These are phyloP conservation scores for Yueomyces sp. DNA, from an alignment of 805 yeast genomes.

Conservation along the genomic window DNA sequence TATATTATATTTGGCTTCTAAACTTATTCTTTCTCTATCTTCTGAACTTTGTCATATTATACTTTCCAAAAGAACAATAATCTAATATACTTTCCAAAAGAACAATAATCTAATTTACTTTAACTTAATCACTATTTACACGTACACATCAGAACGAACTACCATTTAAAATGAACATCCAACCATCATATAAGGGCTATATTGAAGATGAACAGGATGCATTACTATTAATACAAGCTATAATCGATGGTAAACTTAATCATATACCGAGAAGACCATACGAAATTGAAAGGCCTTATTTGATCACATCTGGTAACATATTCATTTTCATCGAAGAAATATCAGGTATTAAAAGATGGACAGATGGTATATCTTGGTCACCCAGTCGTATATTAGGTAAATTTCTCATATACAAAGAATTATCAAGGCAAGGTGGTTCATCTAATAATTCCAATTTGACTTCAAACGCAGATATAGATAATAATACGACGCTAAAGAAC, in stretches of 20 bases:
- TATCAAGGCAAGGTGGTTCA: conserved; percentile 4
- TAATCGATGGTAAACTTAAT: conserved; percentile 41
- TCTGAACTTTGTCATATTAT: neutral
- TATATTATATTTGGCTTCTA: too few relatives aligned
- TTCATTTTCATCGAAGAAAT: conserved; percentile 75
- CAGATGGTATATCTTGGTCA: conserved; percentile 87
- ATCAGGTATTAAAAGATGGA: conserved; percentile 83
- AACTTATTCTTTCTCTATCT: neutral
- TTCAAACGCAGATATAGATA: neutral
- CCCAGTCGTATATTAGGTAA: conserved; percentile 81
- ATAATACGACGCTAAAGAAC: neutral
- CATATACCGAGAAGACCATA: conserved; percentile 67
- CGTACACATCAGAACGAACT: too few relatives aligned
- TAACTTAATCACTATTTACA: too few relatives aligned
- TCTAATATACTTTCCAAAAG: neutral
- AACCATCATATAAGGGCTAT: conserved; percentile 59
- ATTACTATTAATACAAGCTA: conserved; percentile 62
- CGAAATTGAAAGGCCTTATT: conserved; percentile 52
- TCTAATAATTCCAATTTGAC: neutral
- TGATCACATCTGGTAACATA: conserved; percentile 65
- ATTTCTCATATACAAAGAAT: conserved; percentile 70
- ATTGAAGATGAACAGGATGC: conserved; percentile 78
- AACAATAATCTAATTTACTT: neutral
- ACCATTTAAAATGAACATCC: conserved; percentile 10
- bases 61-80: neutral